Evolutionary conservation across 805 yeast species (phyloP), one percentile per base, ranked within the genome.

Genomic region (Saccharomycopsis sp.): DNA sequence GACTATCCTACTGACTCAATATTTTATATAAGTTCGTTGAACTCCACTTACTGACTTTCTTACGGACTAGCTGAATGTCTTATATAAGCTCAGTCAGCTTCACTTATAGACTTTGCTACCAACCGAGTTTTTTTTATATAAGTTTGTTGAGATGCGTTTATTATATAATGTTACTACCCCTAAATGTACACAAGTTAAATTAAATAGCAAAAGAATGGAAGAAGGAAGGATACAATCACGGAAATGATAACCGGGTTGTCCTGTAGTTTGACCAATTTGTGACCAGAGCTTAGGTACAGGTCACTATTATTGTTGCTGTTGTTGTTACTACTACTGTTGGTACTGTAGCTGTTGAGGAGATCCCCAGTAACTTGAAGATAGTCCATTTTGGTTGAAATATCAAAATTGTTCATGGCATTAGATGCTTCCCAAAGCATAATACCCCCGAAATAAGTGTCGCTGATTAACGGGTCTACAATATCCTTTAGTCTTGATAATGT

Each of bases 401-500:
- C 57, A 25, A 24, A 41, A 14, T 56, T 59, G 24, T 57, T 54
- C 29, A 23, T 9, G 1, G 56, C 58, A 15, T 56, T 47, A 2
- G 61, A 55, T 1, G 63, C 60, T 29, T 60, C 63, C 63, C 63
- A 60, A 35, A 60, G 41, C 8, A 57, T 53, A 15, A 60, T 29
- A 15, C 63, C 63, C 7, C 53, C 61, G 52, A 59, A 59, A 19
- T 23, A 42, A 23, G 3, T 14, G 23, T 44, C 41, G 17, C 42
- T 24, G 15, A 35, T 41, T 3, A 60, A 54, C 3, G 9, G 12
- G 3, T 50, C 47, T 17, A 62, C 58, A 7, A 55, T 22, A 2
- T 29, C 17, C n/a, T 52, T 19, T 38, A 62, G 56, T n/a, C 24
- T 35, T 1, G 69, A 53, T 49, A 69, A 64, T 52, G 76, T 62